These are phyloP conservation scores for Amaranthus palmeri DNA, from an alignment of 148 eudicot genomes.

Conservation along the genomic window DNA sequence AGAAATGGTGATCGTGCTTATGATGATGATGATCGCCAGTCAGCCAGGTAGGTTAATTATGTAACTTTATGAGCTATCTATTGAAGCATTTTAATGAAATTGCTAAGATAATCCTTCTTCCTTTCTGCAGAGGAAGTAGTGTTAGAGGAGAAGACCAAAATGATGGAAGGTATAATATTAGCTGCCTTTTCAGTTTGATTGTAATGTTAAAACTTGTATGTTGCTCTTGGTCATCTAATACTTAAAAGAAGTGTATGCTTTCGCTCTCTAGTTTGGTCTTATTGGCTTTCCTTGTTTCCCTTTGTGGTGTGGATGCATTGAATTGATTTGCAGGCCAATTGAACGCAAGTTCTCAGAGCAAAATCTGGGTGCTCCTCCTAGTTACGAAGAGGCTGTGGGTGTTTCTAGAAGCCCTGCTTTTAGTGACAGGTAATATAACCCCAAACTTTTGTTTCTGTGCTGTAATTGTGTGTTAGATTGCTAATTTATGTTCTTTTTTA, in stretches of 20 bases:
- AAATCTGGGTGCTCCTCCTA: conserved; percentile 74
- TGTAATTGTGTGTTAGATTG: conserved; percentile 12
- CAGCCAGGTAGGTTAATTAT: conserved; percentile 51
- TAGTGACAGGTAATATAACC: conserved; percentile 49
- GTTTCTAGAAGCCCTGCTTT: conserved; percentile 57
- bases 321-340: conserved; percentile 31
- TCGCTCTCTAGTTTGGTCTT: not conserved
- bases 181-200: not conserved
- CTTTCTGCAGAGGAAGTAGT: conserved; percentile 63
- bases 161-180: conserved; percentile 53
- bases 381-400: conserved; percentile 86
- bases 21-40: conserved; percentile 78
- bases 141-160: conserved; percentile 63
- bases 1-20: conserved; percentile 58
- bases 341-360: conserved; percentile 75
- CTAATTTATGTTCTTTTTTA: conserved; percentile 24
- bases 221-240: not conserved
- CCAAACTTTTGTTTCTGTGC: not conserved
- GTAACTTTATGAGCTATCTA: not conserved
- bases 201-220: not conserved
- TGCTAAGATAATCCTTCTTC: conserved; percentile 18
- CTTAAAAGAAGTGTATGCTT: not conserved
- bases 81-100: not conserved
- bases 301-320: not conserved
- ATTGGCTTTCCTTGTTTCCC: not conserved